phyloP scores from a whole-genome alignment of 257 asterid genomes.

The Plectranthus barbatus region DNA sequence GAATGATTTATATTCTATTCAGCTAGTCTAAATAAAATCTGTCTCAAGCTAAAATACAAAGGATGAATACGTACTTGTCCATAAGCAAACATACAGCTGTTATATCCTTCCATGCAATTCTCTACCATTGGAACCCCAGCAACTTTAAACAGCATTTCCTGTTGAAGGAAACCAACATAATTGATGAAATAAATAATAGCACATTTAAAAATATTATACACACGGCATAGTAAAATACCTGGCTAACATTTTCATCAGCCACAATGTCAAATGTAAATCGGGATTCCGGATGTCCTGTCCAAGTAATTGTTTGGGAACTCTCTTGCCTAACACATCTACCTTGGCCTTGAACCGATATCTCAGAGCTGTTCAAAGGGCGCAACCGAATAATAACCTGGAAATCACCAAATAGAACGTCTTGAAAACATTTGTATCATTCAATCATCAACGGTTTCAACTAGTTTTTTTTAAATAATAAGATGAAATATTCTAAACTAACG shows the following conservation, averaged over 20 bases:
- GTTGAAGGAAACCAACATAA: constrained; percentile 15
- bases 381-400: constrained; percentile 75
- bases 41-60: background rate
- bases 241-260: constrained; percentile 91
- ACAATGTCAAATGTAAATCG: constrained; percentile 80
- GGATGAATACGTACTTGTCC: constrained; percentile 86
- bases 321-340: constrained; percentile 79
- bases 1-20: background rate
- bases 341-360: constrained; percentile 69
- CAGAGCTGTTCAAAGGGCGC: constrained; percentile 75
- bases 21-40: background rate
- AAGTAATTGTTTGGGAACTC: constrained; percentile 75
- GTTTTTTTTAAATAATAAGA: too few species aligned
- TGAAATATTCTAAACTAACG: background rate
- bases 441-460: background rate
- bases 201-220: background rate
- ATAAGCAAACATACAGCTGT: constrained; percentile 98
- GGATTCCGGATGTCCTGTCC: constrained; percentile 87
- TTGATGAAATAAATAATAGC: background rate
- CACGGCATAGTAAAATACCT: constrained; percentile 33
- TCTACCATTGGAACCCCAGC: constrained; percentile 97
- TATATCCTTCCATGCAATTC: constrained; percentile 92
- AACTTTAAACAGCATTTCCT: constrained; percentile 86
- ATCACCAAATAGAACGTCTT: constrained; percentile 2
- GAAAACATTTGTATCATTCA: background rate